Conservation (phyloP, 768 basidiomycete genomes). For the Sarcomyxa edulis region DNA sequence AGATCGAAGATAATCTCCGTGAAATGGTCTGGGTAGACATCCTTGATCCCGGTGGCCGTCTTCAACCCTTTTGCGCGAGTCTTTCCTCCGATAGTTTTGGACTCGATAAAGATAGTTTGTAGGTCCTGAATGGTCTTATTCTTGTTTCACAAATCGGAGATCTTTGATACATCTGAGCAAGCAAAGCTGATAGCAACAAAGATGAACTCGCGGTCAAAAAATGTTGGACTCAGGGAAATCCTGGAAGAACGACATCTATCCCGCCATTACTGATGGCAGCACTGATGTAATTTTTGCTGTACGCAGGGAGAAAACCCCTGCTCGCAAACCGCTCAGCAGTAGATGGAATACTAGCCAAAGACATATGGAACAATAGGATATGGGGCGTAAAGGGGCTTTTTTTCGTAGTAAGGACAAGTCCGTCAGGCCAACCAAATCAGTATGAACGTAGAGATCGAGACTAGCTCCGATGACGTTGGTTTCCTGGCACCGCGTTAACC, state of each 20-base stretch:
- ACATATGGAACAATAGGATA: conserved; percentile 82
- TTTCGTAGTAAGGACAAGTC: conserved; percentile 59
- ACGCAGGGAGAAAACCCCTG: conserved; percentile 78
- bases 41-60: no score
- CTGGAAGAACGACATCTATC: conserved; percentile 62
- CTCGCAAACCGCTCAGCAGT: conserved; percentile 84
- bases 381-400: conserved; percentile 73
- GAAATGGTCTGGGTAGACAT: no score
- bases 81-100: no score
- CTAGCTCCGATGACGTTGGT: conserved; percentile 73
- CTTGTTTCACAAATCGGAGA: no score
- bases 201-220: no score
- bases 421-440: conserved; percentile 66
- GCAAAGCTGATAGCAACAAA: no score
- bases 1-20: no score
- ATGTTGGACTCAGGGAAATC: no score
- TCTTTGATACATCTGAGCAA: no score
- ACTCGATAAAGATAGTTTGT: no score
- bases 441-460: conserved; percentile 64
- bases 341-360: conserved; percentile 66
- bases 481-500: conserved; percentile 80
- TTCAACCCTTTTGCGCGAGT: no score
- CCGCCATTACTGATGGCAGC: conserved; percentile 69
- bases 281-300: conserved; percentile 79
- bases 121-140: no score